Conservation (phyloP, 2,329 filamentous ascomycete species). For the Alternaria sp. region DNA sequence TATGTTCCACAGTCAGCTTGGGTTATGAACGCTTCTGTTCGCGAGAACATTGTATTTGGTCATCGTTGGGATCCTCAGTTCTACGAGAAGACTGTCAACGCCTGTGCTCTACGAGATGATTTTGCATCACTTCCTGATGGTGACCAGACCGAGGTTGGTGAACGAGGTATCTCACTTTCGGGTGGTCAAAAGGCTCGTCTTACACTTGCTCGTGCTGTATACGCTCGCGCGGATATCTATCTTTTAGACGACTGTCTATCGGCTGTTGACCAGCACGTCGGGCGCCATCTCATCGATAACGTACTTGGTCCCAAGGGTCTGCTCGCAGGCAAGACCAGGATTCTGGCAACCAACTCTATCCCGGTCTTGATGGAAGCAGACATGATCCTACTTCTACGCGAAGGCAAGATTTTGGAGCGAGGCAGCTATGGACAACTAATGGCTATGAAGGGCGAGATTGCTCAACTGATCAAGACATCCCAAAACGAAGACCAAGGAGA, state of each 20-base stretch:
- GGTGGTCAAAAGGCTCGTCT: slow-evolving; percentile 96
- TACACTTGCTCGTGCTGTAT: slow-evolving; percentile 91
- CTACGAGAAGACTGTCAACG: slow-evolving; percentile 90
- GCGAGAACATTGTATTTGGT: slow-evolving; percentile 96
- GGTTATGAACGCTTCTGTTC: slow-evolving; percentile 98
- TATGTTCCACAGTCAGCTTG: slow-evolving; percentile 94
- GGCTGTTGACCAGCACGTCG: slow-evolving; percentile 98
- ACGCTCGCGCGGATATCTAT: slow-evolving; percentile 96
- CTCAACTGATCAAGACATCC: slow-evolving; percentile 81
- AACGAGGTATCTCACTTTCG: slow-evolving; percentile 94
- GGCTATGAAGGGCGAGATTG: slow-evolving; percentile 91
- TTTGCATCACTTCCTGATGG: slow-evolving; percentile 93
- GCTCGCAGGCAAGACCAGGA: slow-evolving; percentile 84
- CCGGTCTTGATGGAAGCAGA: slow-evolving; percentile 88
- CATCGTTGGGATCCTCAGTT: slow-evolving; percentile 93
- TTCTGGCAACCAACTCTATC: slow-evolving; percentile 95
- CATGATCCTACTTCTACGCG: slow-evolving; percentile 84
- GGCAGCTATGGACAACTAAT: slow-evolving; percentile 92
- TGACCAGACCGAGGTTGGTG: slow-evolving; percentile 95
- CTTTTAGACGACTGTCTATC: slow-evolving; percentile 93
- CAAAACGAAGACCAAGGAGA: slow-evolving; percentile 63
- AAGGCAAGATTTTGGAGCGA: slow-evolving; percentile 83
- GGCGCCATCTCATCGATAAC: slow-evolving; percentile 91
- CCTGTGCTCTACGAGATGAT: slow-evolving; percentile 90
- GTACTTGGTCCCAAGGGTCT: slow-evolving; percentile 88